Conservation (phyloP, 768 basidiomycete genomes). For the Pisolithus albus region DNA sequence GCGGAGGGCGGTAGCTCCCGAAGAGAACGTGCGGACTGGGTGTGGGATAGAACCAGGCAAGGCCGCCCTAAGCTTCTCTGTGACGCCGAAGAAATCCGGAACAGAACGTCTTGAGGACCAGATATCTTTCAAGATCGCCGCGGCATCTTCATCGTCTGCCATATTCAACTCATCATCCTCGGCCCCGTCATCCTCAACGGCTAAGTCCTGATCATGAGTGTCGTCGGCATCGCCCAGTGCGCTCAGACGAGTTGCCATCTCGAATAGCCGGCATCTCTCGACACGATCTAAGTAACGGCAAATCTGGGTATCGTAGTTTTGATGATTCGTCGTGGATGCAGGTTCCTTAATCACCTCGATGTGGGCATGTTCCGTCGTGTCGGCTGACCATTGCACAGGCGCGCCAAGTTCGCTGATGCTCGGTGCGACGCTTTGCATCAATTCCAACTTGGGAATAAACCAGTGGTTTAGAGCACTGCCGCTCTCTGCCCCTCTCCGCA, state of each 20-base stretch:
- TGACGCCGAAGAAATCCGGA: conserved; percentile 1
- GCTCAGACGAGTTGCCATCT: conserved; percentile 3
- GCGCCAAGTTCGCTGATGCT: conserved; percentile 26
- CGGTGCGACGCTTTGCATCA: conserved; percentile 28
- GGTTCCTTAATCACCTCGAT: conserved; percentile 23
- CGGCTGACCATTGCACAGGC: conserved; percentile 20
- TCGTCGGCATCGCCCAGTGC: conserved; percentile 5
- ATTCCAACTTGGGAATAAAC: conserved; percentile 39
- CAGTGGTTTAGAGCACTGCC: conserved; percentile 27
- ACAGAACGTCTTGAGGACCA: neutral
- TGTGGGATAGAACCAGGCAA: conserved; percentile 5
- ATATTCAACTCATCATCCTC: conserved; percentile 6
- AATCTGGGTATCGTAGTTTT: conserved; percentile 26
- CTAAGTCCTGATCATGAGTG: conserved; percentile 10
- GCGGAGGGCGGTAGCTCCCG: conserved; percentile 17
- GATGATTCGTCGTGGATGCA: conserved; percentile 21
- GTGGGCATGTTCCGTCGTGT: conserved; percentile 17
- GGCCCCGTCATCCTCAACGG: too few species aligned
- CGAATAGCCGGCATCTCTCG: conserved; percentile 26
- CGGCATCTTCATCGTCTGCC: neutral
- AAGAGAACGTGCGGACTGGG: conserved; percentile 8
- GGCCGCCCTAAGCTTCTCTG: neutral
- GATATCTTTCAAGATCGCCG: neutral
- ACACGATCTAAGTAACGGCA: conserved; percentile 25
- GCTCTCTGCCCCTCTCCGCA: conserved; percentile 19